Conservation (phyloP, 164 flowering plant species). For the Tetracentron sinense region DNA sequence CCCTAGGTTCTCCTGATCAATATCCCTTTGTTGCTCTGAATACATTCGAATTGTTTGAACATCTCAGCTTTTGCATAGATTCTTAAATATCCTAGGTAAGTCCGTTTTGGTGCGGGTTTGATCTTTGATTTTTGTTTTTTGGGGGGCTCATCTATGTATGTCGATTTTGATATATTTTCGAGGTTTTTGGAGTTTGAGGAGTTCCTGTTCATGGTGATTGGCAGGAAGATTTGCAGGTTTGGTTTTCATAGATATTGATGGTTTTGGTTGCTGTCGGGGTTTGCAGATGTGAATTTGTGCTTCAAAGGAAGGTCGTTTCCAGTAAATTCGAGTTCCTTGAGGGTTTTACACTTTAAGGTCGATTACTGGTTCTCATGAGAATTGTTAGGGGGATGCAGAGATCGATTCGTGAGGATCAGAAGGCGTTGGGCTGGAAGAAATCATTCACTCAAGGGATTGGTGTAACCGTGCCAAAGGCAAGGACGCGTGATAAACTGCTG, state of each 20-base stretch:
- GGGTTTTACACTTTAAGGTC: slow-evolving; percentile 34
- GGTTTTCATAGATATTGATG: background rate
- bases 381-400: slow-evolving; percentile 99
- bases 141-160: background rate
- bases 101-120: background rate
- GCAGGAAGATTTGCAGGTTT: background rate
- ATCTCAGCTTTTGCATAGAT: background rate
- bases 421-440: slow-evolving; percentile 49
- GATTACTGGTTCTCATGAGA: slow-evolving; percentile 83
- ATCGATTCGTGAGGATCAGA: slow-evolving; percentile 52
- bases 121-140: background rate
- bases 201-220: background rate
- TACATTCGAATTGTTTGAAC: background rate
- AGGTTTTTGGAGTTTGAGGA: background rate
- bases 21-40: background rate
- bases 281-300: background rate
- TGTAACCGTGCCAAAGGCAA: slow-evolving; percentile 67
- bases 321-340: slow-evolving; percentile 31
- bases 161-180: background rate
- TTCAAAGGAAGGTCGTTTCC: slow-evolving; percentile 13
- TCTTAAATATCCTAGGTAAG: slow-evolving; percentile 4
- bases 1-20: background rate
- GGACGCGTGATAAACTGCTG: slow-evolving; percentile 71
- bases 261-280: background rate
- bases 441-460: slow-evolving; percentile 71